Evolutionary conservation across 306 rosid genomes (phyloP).

Genomic region (Ammopiptanthus mongolicus): DNA sequence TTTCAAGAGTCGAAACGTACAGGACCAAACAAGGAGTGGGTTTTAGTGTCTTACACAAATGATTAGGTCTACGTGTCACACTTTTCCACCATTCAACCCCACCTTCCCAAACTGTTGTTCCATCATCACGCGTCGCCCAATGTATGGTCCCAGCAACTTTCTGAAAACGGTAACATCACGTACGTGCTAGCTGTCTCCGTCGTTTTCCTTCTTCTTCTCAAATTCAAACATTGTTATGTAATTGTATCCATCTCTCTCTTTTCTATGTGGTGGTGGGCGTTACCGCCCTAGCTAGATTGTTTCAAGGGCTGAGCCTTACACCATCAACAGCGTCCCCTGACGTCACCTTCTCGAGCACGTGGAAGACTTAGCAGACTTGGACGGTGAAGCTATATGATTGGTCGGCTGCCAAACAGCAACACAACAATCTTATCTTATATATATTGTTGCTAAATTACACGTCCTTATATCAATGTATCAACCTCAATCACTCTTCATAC

Average conservation of each 20-base stretch:
- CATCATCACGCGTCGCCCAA: conserved; percentile 10
- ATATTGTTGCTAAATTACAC: neutral
- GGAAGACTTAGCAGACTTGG: conserved; percentile 26
- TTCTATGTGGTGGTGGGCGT: neutral
- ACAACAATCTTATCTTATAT: neutral
- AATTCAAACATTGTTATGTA: neutral
- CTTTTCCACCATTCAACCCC: neutral
- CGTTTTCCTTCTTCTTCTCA: neutral
- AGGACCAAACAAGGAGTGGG: neutral
- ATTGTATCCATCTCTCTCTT: neutral
- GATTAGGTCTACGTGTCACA: neutral
- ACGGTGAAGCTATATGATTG: conserved; percentile 15
- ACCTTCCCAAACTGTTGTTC: neutral
- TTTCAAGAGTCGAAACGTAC: neutral
- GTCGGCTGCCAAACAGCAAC: conserved; percentile 26
- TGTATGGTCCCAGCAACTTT: neutral
- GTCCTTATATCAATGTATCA: neutral
- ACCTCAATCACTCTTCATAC: conserved; percentile 19
- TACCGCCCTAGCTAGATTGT: neutral
- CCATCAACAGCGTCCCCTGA: neutral
- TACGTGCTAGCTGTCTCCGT: conserved; percentile 17
- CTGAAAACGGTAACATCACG: conserved; percentile 14
- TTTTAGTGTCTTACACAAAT: neutral
- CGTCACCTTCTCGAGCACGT: conserved; percentile 4
- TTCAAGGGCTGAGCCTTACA: neutral